phyloP scores from a whole-genome alignment of 2,329 filamentous ascomycete species.

The Fusarium acutatum region DNA sequence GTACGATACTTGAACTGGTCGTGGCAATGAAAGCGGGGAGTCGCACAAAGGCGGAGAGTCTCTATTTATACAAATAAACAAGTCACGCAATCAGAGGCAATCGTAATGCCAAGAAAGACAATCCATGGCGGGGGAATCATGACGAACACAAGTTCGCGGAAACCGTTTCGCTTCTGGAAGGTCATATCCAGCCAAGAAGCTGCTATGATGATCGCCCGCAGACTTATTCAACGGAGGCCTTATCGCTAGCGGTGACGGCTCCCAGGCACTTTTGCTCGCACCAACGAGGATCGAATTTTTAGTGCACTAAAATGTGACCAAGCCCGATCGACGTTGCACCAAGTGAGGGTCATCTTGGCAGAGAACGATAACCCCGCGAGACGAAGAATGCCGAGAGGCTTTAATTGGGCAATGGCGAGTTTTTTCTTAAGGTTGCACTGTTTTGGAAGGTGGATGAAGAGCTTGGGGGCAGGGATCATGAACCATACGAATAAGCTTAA shows the following conservation, averaged over 20 bases:
- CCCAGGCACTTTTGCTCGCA: neutral
- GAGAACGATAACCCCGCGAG: neutral
- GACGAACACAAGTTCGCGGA: neutral
- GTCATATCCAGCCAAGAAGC: conserved; percentile 6
- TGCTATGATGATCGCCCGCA: neutral
- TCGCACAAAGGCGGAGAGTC: rapidly evolving
- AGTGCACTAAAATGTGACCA: neutral
- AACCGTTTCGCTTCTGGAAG: conserved; percentile 24
- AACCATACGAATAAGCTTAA: conserved; percentile 34
- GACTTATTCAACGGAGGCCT: neutral
- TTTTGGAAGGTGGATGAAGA: conserved; percentile 23
- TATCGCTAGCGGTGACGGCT: neutral
- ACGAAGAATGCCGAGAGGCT: neutral
- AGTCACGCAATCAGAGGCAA: neutral
- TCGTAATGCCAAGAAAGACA: neutral
- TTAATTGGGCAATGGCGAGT: neutral
- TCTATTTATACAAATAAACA: neutral
- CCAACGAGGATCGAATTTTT: neutral
- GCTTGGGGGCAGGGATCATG: conserved; percentile 13
- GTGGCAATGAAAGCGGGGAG: neutral
- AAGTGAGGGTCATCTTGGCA: neutral
- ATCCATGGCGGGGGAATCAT: neutral
- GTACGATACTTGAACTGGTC: neutral
- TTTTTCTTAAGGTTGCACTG: neutral
- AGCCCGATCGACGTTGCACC: neutral